A percentile compares a stretch with the other conserved stretches of the same genome.
Evolutionary conservation across 164 flowering plant genomes (phyloP).

Genomic region (Taxillus chinensis): DNA sequence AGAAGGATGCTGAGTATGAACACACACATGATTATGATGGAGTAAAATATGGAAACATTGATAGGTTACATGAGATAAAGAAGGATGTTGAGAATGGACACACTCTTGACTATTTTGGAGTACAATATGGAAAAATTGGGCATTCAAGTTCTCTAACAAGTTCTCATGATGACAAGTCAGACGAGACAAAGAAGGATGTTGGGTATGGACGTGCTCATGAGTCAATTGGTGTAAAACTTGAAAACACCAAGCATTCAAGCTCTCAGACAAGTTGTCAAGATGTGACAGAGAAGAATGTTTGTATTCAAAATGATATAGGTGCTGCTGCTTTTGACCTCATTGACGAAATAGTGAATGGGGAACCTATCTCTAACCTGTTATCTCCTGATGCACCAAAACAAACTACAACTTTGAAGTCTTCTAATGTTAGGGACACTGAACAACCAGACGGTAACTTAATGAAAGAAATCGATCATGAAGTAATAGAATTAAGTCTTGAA

Average conservation of each 20-base stretch:
- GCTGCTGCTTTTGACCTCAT: slow-evolving; percentile 5
- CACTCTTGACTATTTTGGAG: slow-evolving; percentile 13
- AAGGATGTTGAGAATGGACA: too few species aligned
- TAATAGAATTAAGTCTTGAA: slow-evolving; percentile 46
- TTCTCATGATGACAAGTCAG: too few species aligned
- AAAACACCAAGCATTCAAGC: slow-evolving; percentile 3
- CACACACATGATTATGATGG: too few species aligned
- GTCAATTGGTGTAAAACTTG: too few species aligned
- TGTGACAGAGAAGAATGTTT: slow-evolving; percentile 4
- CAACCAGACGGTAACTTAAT: slow-evolving; percentile 10
- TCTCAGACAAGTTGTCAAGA: slow-evolving; percentile 9
- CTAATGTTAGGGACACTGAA: slow-evolving; percentile 1
- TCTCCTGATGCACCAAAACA: slow-evolving; percentile 10
- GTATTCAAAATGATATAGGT: slow-evolving; percentile 8
- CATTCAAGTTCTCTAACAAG: too few species aligned
- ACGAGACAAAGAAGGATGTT: too few species aligned
- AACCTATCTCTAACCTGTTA: slow-evolving; percentile 7
- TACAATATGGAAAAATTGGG: slow-evolving; percentile 1
- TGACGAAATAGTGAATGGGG: slow-evolving; percentile 11
- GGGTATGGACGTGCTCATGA: too few species aligned
- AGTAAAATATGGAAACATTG: too few species aligned
- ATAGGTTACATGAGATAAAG: too few species aligned
- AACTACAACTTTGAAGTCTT: slow-evolving; percentile 4
- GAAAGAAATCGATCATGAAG: slow-evolving; percentile 22
- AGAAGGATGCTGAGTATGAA: slow-evolving; percentile 3